These are phyloP conservation scores for Phytopythium ostracodes DNA, from an alignment of 352 stramenopile genomes.

Conservation along the genomic window DNA sequence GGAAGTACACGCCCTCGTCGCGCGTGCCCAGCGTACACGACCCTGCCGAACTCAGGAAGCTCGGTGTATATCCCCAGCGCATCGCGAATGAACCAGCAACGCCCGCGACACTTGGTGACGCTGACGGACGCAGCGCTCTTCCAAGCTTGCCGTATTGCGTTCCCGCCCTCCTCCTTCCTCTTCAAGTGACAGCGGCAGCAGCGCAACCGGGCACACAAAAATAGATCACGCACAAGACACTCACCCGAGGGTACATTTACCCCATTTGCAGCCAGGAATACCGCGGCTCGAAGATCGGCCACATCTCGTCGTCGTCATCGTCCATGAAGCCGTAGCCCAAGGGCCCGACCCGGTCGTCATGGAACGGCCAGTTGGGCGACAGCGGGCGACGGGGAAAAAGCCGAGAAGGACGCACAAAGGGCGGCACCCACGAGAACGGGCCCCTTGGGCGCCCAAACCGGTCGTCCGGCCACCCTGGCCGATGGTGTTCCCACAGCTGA, in stretches of 20 bases:
- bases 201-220: not conserved
- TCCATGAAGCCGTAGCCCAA: not conserved
- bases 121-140: not conserved
- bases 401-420: not conserved
- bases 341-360: not conserved
- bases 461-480: not conserved
- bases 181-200: no score
- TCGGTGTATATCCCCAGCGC: conserved; percentile 1
- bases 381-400: not conserved
- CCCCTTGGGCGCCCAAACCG: not conserved
- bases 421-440: conserved; percentile 1
- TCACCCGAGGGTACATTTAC: not conserved
- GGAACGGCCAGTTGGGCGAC: not conserved
- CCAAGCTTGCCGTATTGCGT: no score
- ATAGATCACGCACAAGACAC: not conserved
- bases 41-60: conserved; percentile 4
- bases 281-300: conserved; percentile 5
- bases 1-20: conserved; percentile 16
- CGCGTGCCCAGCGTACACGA: conserved; percentile 14
- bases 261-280: conserved; percentile 4
- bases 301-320: conserved; percentile 4
- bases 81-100: not conserved
- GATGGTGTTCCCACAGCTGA: not conserved
- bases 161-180: no score
- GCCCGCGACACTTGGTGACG: not conserved